These are phyloP conservation scores for Aspergillus tanneri DNA, from an alignment of 2,329 filamentous ascomycete species.

Conservation along the genomic window DNA sequence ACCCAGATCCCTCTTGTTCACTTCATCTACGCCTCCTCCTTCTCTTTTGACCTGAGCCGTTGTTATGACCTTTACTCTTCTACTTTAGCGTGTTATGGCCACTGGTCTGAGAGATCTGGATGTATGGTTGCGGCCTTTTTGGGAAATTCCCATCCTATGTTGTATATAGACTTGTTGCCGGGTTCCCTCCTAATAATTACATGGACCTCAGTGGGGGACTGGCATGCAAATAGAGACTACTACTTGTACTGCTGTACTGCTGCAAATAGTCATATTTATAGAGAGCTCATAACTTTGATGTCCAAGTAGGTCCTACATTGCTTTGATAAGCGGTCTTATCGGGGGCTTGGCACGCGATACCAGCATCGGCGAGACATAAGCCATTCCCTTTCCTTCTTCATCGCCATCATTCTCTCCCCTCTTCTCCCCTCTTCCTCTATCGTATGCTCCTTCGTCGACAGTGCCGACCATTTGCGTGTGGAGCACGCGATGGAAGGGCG, in stretches of 20 bases:
- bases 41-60: conserved; percentile 17
- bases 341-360: conserved; percentile 17
- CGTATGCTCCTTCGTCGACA: background rate
- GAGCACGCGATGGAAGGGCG: conserved; percentile 5
- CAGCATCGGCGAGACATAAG: background rate
- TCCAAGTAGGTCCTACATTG: background rate
- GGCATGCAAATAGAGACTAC: background rate
- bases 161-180: conserved; percentile 37
- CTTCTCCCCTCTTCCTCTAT: background rate
- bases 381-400: background rate
- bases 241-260: background rate
- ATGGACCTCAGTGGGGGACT: background rate
- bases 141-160: conserved; percentile 23
- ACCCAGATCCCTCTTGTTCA: conserved; percentile 10
- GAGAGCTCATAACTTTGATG: background rate
- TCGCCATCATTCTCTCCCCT: background rate
- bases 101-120: conserved; percentile 24
- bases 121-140: conserved; percentile 13
- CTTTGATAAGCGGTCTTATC: conserved; percentile 28
- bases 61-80: conserved; percentile 18
- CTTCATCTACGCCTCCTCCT: conserved; percentile 4
- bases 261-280: background rate
- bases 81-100: conserved; percentile 29
- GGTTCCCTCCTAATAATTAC: conserved; percentile 15
- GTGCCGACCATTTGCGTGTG: background rate